Evolutionary conservation across 345 rosid species (phyloP).

Genomic region (Draba incana): DNA sequence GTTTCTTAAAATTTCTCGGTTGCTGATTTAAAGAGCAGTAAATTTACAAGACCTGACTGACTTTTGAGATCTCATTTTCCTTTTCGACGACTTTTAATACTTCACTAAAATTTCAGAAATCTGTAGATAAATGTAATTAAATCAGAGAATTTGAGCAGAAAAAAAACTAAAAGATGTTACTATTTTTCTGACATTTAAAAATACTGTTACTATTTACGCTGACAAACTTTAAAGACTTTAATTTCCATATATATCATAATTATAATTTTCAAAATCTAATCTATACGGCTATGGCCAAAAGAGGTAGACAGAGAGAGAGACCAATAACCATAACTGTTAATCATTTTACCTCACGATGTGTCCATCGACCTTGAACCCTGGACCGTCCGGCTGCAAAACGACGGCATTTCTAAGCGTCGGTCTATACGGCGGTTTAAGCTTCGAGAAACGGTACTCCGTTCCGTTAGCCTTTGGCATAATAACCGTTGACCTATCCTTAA

Average conservation of each 20-base stretch:
- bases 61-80: neutral
- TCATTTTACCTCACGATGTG: conserved; percentile 47
- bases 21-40: too few species aligned
- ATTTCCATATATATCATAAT: neutral
- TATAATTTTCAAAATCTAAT: neutral
- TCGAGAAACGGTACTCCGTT: conserved; percentile 54
- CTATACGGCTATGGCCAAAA: neutral
- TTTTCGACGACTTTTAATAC: too few species aligned
- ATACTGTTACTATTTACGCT: neutral
- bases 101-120: neutral
- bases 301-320: neutral
- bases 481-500: conserved; percentile 46
- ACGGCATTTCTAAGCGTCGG: conserved; percentile 51
- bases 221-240: too few species aligned
- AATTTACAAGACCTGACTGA: too few species aligned
- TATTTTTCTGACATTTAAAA: too few species aligned
- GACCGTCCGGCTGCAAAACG: conserved; percentile 60
- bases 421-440: conserved; percentile 30
- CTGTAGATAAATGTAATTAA: neutral
- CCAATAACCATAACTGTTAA: neutral
- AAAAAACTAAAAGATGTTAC: too few species aligned
- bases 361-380: conserved; percentile 54
- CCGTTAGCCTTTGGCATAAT: conserved; percentile 69
- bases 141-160: neutral
- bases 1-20: too few species aligned